Percentiles rank a stretch among this genome's conserved stretches.
Conservation (phyloP, 2,329 filamentous ascomycete genomes). For the Pyricularia grisea region DNA sequence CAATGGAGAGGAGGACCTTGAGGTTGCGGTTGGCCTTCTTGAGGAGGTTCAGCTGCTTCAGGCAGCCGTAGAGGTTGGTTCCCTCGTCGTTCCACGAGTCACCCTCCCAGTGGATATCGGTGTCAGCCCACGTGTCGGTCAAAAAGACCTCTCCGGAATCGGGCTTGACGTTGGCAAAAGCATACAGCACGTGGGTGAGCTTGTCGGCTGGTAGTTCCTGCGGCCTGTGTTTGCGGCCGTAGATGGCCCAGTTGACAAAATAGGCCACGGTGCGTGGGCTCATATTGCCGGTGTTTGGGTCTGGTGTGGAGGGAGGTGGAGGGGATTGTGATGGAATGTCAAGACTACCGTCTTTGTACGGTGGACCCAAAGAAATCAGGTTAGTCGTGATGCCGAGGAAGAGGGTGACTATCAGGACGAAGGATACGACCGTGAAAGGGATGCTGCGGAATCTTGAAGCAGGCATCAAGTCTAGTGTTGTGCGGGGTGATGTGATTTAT, state of each 20-base stretch:
- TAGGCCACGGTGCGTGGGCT: slow-evolving; percentile 54
- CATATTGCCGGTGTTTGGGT: slow-evolving; percentile 19
- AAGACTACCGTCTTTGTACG: background rate
- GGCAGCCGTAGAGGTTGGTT: slow-evolving; percentile 76
- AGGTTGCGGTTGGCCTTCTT: slow-evolving; percentile 75
- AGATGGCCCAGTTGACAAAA: slow-evolving; percentile 79
- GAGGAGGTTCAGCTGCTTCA: slow-evolving; percentile 80
- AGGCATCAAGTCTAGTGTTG: background rate
- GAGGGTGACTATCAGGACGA: background rate
- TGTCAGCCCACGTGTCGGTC: slow-evolving; percentile 56
- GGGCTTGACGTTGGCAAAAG: slow-evolving; percentile 77
- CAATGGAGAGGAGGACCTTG: slow-evolving; percentile 78
- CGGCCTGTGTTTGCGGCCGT: slow-evolving; percentile 75
- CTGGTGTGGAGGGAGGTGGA: background rate
- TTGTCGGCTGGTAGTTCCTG: slow-evolving; percentile 73
- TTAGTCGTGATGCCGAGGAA: background rate
- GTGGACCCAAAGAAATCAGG: background rate
- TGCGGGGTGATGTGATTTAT: background rate
- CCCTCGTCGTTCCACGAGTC: slow-evolving; percentile 63
- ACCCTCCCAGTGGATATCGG: slow-evolving; percentile 64
- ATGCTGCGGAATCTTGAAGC: background rate
- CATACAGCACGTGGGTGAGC: slow-evolving; percentile 81
- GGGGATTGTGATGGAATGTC: background rate
- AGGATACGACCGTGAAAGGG: background rate
- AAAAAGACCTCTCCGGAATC: slow-evolving; percentile 70